These are phyloP conservation scores for Piper longum DNA, from an alignment of 164 flowering plant genomes.

Conservation along the genomic window DNA sequence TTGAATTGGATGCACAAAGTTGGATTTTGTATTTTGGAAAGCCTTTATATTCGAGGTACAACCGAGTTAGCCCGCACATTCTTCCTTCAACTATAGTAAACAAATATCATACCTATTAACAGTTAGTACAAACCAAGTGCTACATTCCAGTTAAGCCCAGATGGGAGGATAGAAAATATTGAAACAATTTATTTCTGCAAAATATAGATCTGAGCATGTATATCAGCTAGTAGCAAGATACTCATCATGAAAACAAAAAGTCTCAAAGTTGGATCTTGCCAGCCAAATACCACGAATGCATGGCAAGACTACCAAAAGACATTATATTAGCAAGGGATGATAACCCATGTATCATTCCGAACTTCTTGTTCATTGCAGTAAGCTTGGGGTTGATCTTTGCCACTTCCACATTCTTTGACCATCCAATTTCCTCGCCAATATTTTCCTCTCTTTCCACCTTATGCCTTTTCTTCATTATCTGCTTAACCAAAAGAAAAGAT, in stretches of 20 bases:
- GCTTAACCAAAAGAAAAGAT: conserved; percentile 3
- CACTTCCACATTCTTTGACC: conserved; percentile 73
- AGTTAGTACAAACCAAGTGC: too few species aligned
- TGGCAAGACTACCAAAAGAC: conserved; percentile 83
- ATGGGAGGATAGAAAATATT: too few species aligned
- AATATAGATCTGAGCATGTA: too few species aligned
- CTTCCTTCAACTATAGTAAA: too few species aligned
- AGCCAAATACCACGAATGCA: conserved; percentile 97
- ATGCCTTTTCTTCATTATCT: conserved; percentile 99
- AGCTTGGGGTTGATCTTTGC: conserved; percentile 82
- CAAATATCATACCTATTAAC: too few species aligned
- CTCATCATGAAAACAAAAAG: neutral
- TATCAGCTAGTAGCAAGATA: neutral
- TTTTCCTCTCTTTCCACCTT: conserved; percentile 82
- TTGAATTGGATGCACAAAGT: too few species aligned
- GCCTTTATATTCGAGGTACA: too few species aligned
- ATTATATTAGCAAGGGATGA: conserved; percentile 89
- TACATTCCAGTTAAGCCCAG: too few species aligned
- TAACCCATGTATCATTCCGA: conserved; percentile 95
- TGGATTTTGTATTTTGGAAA: too few species aligned
- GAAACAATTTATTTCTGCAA: too few species aligned
- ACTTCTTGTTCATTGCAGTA: conserved; percentile 95
- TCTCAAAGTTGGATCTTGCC: conserved; percentile 58
- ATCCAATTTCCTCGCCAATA: conserved; percentile 87
- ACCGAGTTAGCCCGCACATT: too few species aligned